Base-by-base conservation (phyloP, 2,329 filamentous ascomycete genomes). In the Diaporthe sp. region DNA sequence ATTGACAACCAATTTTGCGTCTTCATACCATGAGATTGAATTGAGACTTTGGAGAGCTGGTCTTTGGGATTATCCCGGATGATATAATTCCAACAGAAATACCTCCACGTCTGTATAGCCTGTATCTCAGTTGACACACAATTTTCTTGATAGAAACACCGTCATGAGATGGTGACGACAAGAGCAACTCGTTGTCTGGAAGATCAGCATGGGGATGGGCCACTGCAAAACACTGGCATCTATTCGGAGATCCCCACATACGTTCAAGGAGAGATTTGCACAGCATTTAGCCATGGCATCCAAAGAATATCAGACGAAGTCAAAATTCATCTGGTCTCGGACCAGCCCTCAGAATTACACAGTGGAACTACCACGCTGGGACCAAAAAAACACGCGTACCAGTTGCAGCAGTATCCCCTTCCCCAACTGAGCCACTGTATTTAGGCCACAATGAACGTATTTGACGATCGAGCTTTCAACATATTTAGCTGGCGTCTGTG, bases 21-120 rank as follows among this genome's bases (percentile, higher is more conserved):
- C 42, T 44, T 44, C 42, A 44, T 44, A 44, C 4, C 5, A 44
- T 44, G 42, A 44, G 17, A 19, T 6, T 19, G 6, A 19, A 44
- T 19, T 19, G 15, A 44, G 42, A 19, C 17, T 44, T 17, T 44
- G 15, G 42, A 44, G 15, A 7, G 44, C 44, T 7, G 3, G 19
- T 49, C 19, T 49, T 7, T 22, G 19, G 8, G 3, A 49, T 10
- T 7, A 49, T 49, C 8, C 7, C 19, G 22, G 44, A 22, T 22
- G 44, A 49, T 9, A 22, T 49, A 2, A 49, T 22, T 22, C 1
- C 5, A 55, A 25, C 17, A 17, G 13, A 31, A 2, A 4, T 7
- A 8, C 28, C 3, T 17, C 17, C 13, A 17, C n/a, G 13, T 3
- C 12, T 4, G 9, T 17, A 3, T 2, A 17, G 5, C 0, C 25